Evolutionary conservation across 768 basidiomycete species (phyloP).

Genomic region (Boletus eberwhitei): DNA sequence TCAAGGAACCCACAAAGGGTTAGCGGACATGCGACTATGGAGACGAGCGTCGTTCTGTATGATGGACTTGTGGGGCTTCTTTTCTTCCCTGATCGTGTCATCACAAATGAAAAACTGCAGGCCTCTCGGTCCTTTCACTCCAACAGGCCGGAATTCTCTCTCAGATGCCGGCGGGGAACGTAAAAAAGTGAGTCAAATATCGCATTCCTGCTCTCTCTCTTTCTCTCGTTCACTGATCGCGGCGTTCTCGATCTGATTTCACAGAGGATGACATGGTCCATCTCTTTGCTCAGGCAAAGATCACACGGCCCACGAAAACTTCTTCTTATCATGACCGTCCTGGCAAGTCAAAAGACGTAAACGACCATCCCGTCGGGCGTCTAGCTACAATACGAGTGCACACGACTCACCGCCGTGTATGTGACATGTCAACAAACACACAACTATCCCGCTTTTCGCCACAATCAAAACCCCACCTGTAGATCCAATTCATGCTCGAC

Average conservation of each 20-base stretch:
- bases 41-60: neutral
- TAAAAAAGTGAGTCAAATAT: conserved; percentile 18
- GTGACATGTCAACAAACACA: conserved; percentile 4
- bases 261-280: too few species aligned
- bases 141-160: neutral
- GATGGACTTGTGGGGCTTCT: conserved; percentile 13
- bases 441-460: conserved; percentile 1
- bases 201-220: neutral
- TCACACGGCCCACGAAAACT: neutral
- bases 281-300: neutral
- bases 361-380: neutral
- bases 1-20: neutral
- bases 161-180: conserved; percentile 4
- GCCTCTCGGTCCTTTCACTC: neutral
- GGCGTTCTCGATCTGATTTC: conserved; percentile 9
- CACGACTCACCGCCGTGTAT: neutral
- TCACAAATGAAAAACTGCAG: conserved; percentile 15
- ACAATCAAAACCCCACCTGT: neutral
- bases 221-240: conserved; percentile 2
- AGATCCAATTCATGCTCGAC: neutral
- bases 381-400: neutral
- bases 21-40: neutral
- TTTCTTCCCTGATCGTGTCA: conserved; percentile 17
- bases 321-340: conserved; percentile 2
- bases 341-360: conserved; percentile 21